Evolutionary conservation across 1,284 basidiomycete genomes (phyloP).

Genomic region (Ceratobasidium sp.): DNA sequence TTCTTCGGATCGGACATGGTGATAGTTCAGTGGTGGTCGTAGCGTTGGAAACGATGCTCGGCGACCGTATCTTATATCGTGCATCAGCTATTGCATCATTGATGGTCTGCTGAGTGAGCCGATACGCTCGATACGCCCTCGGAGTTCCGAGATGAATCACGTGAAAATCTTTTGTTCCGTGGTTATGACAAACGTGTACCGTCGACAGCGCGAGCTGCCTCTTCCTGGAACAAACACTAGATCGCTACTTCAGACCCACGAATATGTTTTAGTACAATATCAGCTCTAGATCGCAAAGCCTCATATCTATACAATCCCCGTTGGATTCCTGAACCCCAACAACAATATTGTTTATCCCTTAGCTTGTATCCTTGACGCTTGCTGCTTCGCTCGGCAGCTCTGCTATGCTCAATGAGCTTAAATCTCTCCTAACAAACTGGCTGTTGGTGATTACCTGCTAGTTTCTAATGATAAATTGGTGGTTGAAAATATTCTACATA

Average conservation of each 20-base stretch:
- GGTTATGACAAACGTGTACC: conserved; percentile 34
- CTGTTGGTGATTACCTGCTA: conserved; percentile 27
- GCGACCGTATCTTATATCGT: conserved; percentile 45
- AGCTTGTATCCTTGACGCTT: conserved; percentile 13
- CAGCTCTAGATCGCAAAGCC: too few relatives aligned
- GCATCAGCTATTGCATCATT: conserved; percentile 44
- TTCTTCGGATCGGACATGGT: conserved; percentile 11
- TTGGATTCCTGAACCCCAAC: background rate
- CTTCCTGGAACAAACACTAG: background rate
- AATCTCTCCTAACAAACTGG: conserved; percentile 36
- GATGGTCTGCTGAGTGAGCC: conserved; percentile 41
- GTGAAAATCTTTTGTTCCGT: background rate
- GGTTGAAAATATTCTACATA: background rate
- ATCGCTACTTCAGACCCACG: too few relatives aligned
- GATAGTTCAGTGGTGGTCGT: conserved; percentile 14
- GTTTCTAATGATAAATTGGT: too few relatives aligned
- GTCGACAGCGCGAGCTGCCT: too few relatives aligned
- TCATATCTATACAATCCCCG: too few relatives aligned
- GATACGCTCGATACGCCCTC: conserved; percentile 6
- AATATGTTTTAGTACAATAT: background rate
- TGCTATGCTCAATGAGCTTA: conserved; percentile 16
- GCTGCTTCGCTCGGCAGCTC: background rate
- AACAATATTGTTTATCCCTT: background rate
- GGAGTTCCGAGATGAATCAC: conserved; percentile 32
- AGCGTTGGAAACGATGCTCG: background rate